Percentiles rank a stretch among this genome's conserved stretches.
phyloP scores from a whole-genome alignment of 495 filamentous ascomycete genomes.

The Alectoria sarmentosa region DNA sequence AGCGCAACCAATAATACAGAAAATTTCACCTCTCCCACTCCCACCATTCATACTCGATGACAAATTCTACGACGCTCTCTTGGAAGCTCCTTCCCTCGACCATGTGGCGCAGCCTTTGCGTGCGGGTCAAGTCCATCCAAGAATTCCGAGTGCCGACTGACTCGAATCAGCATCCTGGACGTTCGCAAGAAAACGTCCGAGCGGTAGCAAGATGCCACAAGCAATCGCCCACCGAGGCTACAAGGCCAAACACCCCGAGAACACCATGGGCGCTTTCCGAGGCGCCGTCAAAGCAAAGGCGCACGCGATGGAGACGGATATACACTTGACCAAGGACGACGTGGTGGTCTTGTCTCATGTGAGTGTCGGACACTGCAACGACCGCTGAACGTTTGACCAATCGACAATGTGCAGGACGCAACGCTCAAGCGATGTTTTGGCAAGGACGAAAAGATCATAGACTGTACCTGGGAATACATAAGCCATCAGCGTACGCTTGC shows the following conservation, averaged over 20 bases:
- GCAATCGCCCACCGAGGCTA: slow-evolving; percentile 83
- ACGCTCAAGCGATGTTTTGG: slow-evolving; percentile 76
- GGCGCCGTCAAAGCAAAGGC: slow-evolving; percentile 65
- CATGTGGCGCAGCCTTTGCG: slow-evolving; percentile 8
- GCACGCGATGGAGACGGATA: slow-evolving; percentile 80
- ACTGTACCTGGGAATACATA: slow-evolving; percentile 70
- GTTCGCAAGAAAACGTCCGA: slow-evolving; percentile 23
- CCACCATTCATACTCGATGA: slow-evolving; percentile 23
- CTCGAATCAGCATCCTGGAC: slow-evolving; percentile 25
- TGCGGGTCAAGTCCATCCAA: not conserved
- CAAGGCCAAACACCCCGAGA: slow-evolving; percentile 74
- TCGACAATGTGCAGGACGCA: slow-evolving; percentile 50
- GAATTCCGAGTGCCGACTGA: slow-evolving; percentile 1
- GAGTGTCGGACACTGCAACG: slow-evolving; percentile 26
- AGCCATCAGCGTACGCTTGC: slow-evolving; percentile 57
- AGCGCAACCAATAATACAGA: slow-evolving; percentile 17
- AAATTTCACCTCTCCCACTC: slow-evolving; percentile 15
- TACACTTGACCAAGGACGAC: slow-evolving; percentile 75
- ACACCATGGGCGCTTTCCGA: slow-evolving; percentile 71
- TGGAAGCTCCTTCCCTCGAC: slow-evolving; percentile 13
- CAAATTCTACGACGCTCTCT: slow-evolving; percentile 14
- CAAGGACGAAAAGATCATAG: slow-evolving; percentile 55
- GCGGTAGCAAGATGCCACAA: slow-evolving; percentile 49
- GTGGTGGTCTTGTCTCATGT: slow-evolving; percentile 83
- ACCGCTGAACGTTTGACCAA: not conserved